These are phyloP conservation scores for Septoria linicola DNA, from an alignment of 2,329 filamentous ascomycete species.

Conservation along the genomic window DNA sequence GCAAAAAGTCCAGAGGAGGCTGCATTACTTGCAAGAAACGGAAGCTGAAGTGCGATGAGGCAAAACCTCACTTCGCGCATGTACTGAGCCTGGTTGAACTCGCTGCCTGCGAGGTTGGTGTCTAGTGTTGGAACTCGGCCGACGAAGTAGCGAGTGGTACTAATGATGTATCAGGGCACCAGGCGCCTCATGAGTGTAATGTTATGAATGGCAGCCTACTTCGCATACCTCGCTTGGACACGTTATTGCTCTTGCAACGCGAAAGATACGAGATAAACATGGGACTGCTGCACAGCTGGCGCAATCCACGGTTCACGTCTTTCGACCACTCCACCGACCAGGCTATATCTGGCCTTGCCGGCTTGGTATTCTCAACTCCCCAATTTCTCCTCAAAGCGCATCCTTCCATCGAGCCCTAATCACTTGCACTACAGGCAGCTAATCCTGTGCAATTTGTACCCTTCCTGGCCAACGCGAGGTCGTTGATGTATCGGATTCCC, in stretches of 20 bases:
- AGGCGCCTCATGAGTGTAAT: no score
- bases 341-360: no score
- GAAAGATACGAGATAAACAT: not conserved
- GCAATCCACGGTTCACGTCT: no score
- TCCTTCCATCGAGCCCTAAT: not conserved
- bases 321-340: no score
- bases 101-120: not conserved
- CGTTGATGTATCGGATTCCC: constrained; percentile 41
- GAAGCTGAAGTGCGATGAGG: constrained; percentile 58
- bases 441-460: constrained; percentile 28
- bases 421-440: constrained; percentile 25
- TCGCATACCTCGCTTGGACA: not conserved
- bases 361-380: not conserved
- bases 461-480: constrained; percentile 28
- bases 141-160: constrained; percentile 27
- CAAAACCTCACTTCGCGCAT: constrained; percentile 44
- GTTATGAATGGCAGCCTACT: no score
- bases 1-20: constrained; percentile 22
- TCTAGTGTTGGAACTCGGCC: not conserved
- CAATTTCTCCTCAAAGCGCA: not conserved
- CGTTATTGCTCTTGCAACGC: not conserved
- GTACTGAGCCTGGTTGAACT: constrained; percentile 28
- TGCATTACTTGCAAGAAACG: constrained; percentile 40
- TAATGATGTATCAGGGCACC: no score
- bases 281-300: no score